These are phyloP conservation scores for Aspergillus ellipticus DNA, from an alignment of 495 filamentous ascomycete species.

Conservation along the genomic window DNA sequence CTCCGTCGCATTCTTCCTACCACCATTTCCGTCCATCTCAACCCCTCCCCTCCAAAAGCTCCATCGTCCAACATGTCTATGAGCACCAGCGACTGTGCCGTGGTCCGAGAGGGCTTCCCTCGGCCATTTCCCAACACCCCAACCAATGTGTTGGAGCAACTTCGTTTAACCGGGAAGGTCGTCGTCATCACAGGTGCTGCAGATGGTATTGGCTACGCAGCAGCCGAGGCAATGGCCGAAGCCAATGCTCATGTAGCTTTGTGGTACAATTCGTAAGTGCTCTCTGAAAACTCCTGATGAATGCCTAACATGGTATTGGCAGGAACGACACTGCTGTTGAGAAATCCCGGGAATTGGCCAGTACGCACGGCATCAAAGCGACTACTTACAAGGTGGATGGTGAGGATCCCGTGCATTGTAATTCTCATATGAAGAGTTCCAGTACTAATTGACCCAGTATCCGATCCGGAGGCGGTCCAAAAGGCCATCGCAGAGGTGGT, in stretches of 20 bases:
- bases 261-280: conserved; percentile 41
- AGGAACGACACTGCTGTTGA: conserved; percentile 34
- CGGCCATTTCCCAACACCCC: conserved; percentile 40
- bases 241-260: conserved; percentile 29
- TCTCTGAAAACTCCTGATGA: background rate
- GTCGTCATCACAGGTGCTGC: conserved; percentile 33
- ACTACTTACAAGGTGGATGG: conserved; percentile 40
- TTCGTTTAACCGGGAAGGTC: conserved; percentile 39
- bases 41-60: no score
- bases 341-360: conserved; percentile 28
- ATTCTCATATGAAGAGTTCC: background rate
- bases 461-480: conserved; percentile 28
- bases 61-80: conserved; percentile 49
- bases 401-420: conserved; percentile 5
- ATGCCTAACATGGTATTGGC: background rate
- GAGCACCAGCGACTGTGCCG: conserved; percentile 33
- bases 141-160: conserved; percentile 41
- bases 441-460: conserved; percentile 24
- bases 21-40: no score
- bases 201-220: conserved; percentile 34
- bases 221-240: conserved; percentile 35
- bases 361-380: conserved; percentile 30
- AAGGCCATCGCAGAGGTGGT: conserved; percentile 32
- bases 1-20: no score
- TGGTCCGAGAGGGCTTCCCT: conserved; percentile 34